phyloP scores from a whole-genome alignment of 257 asterid species.

The Leonotis leonurus region DNA sequence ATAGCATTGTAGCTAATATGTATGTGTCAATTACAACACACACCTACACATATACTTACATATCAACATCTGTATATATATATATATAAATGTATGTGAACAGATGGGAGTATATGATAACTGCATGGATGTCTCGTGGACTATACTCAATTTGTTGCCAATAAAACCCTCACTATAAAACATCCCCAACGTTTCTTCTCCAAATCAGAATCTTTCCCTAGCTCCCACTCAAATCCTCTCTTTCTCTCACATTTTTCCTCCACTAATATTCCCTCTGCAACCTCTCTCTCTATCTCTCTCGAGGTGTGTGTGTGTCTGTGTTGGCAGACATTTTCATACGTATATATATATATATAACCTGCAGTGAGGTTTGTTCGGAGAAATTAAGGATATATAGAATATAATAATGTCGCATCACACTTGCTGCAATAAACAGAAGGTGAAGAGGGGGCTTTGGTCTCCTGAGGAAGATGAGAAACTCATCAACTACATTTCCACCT shows the following conservation, averaged over 20 bases:
- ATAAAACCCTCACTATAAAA: conserved; percentile 19
- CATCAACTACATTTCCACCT: conserved; percentile 16
- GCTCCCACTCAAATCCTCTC: conserved; percentile 20
- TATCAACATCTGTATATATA: neutral
- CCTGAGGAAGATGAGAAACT: conserved; percentile 37
- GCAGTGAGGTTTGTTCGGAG: neutral
- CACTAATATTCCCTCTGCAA: neutral
- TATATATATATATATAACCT: no score
- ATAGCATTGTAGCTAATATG: neutral
- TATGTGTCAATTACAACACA: neutral
- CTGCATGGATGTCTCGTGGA: conserved; percentile 33
- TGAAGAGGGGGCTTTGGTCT: conserved; percentile 40
- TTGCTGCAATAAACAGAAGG: conserved; percentile 30
- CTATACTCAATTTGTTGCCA: no score
- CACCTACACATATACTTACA: neutral
- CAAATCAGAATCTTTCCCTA: no score
- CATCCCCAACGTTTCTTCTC: conserved; percentile 6
- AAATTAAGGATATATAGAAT: neutral
- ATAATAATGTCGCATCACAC: conserved; percentile 13
- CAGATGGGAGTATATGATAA: neutral
- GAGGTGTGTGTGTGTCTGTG: neutral
- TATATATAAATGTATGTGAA: neutral
- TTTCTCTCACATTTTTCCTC: neutral
- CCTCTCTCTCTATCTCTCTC: no score
- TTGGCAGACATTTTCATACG: no score